Percentiles rank a stretch among this genome's conserved stretches.
Evolutionary conservation across 1,284 basidiomycete genomes (phyloP).

Genomic region (Ceratobasidium theobromae): DNA sequence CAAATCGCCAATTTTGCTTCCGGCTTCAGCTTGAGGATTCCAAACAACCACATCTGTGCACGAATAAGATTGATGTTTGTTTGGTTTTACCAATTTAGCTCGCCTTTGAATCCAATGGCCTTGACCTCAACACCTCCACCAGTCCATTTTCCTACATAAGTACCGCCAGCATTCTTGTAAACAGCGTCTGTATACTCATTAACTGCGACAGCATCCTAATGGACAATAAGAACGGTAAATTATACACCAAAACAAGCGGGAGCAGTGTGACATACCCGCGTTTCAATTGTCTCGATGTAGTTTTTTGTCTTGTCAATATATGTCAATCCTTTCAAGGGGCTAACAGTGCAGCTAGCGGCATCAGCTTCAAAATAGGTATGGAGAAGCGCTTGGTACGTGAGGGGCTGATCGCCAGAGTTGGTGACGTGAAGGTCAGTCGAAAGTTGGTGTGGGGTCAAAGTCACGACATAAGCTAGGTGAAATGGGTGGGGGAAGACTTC

Average conservation of each 20-base stretch:
- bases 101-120: constrained; percentile 58
- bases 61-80: not conserved
- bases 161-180: constrained; percentile 60
- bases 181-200: constrained; percentile 67
- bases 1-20: constrained; percentile 79
- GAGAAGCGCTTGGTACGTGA: constrained; percentile 84
- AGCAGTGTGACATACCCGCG: constrained; percentile 38
- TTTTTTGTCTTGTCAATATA: constrained; percentile 72
- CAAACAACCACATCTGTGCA: constrained; percentile 70
- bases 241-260: not conserved
- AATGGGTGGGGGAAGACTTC: constrained; percentile 63
- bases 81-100: not conserved
- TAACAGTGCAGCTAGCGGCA: constrained; percentile 54
- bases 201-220: constrained; percentile 59
- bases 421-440: constrained; percentile 76
- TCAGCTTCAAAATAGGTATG: constrained; percentile 79
- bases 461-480: constrained; percentile 74
- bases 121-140: constrained; percentile 57
- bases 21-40: constrained; percentile 75
- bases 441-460: constrained; percentile 70
- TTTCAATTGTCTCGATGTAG: constrained; percentile 54
- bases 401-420: constrained; percentile 58
- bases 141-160: constrained; percentile 63
- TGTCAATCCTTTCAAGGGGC: constrained; percentile 58
- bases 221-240: not conserved